Conservation (phyloP, 2,329 filamentous ascomycete genomes). For the Colletotrichum kahawae region DNA sequence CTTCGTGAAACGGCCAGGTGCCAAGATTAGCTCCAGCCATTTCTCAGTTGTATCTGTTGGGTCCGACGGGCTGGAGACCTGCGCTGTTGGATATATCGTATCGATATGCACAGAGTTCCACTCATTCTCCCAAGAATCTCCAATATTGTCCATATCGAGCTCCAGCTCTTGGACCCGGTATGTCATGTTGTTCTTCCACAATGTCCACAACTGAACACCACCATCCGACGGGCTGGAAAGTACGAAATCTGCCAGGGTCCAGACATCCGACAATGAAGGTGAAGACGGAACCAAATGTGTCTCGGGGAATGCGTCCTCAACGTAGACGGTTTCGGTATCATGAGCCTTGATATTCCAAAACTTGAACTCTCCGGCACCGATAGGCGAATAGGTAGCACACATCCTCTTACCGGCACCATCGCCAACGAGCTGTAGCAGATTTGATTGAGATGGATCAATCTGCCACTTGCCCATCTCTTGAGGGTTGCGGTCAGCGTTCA, state of each 20-base stretch:
- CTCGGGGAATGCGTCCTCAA: slow-evolving; percentile 75
- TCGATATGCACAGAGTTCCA: slow-evolving; percentile 77
- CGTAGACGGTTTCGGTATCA: slow-evolving; percentile 65
- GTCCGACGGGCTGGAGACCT: slow-evolving; percentile 66
- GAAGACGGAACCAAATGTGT: slow-evolving; percentile 69
- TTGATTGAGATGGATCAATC: slow-evolving; percentile 79
- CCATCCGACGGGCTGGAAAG: slow-evolving; percentile 61
- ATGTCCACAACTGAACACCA: slow-evolving; percentile 70
- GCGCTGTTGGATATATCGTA: slow-evolving; percentile 56
- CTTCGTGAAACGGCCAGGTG: slow-evolving; percentile 80
- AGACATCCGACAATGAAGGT: slow-evolving; percentile 75
- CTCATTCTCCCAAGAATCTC: slow-evolving; percentile 64
- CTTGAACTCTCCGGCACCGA: slow-evolving; percentile 89
- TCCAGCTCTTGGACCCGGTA: slow-evolving; percentile 77
- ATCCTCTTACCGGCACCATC: slow-evolving; percentile 56
- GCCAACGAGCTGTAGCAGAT: slow-evolving; percentile 76
- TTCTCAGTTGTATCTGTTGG: slow-evolving; percentile 76
- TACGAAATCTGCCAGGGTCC: slow-evolving; percentile 80
- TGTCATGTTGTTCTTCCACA: slow-evolving; percentile 86
- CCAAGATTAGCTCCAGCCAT: slow-evolving; percentile 85
- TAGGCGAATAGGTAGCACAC: slow-evolving; percentile 85
- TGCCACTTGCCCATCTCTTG: slow-evolving; percentile 76
- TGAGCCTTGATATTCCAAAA: slow-evolving; percentile 81
- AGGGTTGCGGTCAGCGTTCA: slow-evolving; percentile 69
- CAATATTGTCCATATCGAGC: slow-evolving; percentile 70